Percentiles rank a stretch among this genome's conserved stretches.
phyloP scores from a whole-genome alignment of 31 red algal species.

The Porphyra umbilicalis region DNA sequence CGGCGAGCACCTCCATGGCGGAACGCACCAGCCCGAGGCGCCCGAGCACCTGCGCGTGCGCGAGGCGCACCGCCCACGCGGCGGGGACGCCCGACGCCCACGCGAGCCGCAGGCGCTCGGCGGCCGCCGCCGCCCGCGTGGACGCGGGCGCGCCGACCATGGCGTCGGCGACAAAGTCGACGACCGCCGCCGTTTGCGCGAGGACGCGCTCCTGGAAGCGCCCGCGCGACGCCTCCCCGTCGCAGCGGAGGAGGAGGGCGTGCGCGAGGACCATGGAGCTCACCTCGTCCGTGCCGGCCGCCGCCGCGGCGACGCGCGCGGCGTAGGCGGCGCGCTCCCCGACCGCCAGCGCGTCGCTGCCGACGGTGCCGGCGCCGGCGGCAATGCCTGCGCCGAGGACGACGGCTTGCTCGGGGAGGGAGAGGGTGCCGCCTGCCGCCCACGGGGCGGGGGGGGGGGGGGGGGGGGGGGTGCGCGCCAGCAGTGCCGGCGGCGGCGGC shows the following conservation, averaged over 20 bases:
- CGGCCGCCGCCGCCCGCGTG: slow-evolving; percentile 7
- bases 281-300: slow-evolving; percentile 20
- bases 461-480: background rate
- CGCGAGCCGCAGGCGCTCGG: slow-evolving; percentile 40
- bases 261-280: slow-evolving; percentile 49
- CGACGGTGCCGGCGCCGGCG: background rate
- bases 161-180: slow-evolving; percentile 38
- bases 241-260: slow-evolving; percentile 45
- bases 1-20: slow-evolving; percentile 82
- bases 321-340: slow-evolving; percentile 52
- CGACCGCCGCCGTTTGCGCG: slow-evolving; percentile 81
- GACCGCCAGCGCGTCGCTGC: slow-evolving; percentile 25
- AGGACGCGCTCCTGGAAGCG: slow-evolving; percentile 78
- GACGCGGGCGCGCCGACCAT: background rate
- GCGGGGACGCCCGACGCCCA: slow-evolving; percentile 63
- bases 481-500: background rate
- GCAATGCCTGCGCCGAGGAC: slow-evolving; percentile 2
- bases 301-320: slow-evolving; percentile 19
- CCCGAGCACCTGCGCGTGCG: slow-evolving; percentile 78
- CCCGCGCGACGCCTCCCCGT: slow-evolving; percentile 55
- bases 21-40: slow-evolving; percentile 88
- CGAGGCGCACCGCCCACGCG: slow-evolving; percentile 76
- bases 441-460: background rate
- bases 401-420: slow-evolving; percentile 51
- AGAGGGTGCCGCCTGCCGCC: background rate